Conservation (phyloP, 208 protist genomes). For the Crithidia mellificae region DNA sequence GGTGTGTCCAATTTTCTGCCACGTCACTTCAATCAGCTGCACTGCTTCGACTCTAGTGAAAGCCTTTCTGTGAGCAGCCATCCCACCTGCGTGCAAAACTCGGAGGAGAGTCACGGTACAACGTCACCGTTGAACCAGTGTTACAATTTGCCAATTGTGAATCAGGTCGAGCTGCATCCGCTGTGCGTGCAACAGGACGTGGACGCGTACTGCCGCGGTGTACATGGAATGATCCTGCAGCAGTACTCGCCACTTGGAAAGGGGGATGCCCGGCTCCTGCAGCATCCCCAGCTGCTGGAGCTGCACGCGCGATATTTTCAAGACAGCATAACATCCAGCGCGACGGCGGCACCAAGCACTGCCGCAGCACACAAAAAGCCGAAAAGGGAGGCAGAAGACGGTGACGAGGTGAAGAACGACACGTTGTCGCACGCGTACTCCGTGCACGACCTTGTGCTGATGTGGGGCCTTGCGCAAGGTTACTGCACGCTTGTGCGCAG, state of each 20-base stretch:
- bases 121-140: neutral
- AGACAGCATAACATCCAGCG: no score
- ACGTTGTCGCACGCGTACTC: constrained; percentile 23
- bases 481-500: constrained; percentile 73
- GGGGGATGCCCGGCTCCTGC: constrained; percentile 44
- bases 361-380: neutral
- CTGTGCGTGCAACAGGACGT: constrained; percentile 69
- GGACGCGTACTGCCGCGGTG: constrained; percentile 47
- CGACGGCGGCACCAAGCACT: neutral
- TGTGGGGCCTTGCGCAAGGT: constrained; percentile 78
- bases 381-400: neutral
- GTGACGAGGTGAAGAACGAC: neutral
- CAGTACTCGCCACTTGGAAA: constrained; percentile 83
- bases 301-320: constrained; percentile 50
- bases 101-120: neutral
- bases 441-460: constrained; percentile 56
- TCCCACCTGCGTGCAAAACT: no score
- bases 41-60: constrained; percentile 11
- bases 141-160: constrained; percentile 40
- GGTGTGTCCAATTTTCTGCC: constrained; percentile 86
- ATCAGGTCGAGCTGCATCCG: constrained; percentile 90
- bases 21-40: constrained; percentile 63
- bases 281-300: constrained; percentile 50
- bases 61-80: no score
- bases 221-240: constrained; percentile 69